Evolutionary conservation across 805 yeast species (phyloP).

Genomic region (Candida arabinofermentans): DNA sequence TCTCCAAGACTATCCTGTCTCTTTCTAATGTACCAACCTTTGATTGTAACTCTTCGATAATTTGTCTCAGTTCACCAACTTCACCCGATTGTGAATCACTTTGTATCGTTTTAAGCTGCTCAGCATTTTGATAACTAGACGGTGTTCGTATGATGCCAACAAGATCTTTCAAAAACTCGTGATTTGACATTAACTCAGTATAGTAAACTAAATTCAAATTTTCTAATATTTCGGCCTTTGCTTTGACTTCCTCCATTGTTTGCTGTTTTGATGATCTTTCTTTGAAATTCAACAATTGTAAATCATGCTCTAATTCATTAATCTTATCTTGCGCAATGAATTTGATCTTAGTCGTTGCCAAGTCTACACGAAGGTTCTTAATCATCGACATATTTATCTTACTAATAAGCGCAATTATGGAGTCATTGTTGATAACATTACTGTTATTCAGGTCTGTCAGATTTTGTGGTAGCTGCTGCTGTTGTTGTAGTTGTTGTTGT

Average conservation of each 20-base stretch:
- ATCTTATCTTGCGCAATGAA: constrained; percentile 26
- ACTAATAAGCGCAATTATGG: constrained; percentile 3
- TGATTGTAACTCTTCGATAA: constrained; percentile 25
- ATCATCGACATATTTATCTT: constrained; percentile 20
- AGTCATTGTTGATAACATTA: not conserved
- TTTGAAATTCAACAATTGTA: constrained; percentile 28
- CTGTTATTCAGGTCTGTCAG: not conserved
- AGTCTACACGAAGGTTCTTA: constrained; percentile 23
- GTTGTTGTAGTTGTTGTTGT: constrained; percentile 3
- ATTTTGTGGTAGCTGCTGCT: not conserved
- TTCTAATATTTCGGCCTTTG: constrained; percentile 27
- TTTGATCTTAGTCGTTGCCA: constrained; percentile 19
- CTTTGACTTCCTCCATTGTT: constrained; percentile 8
- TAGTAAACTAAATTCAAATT: constrained; percentile 27
- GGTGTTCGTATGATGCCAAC: constrained; percentile 5
- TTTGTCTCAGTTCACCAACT: constrained; percentile 12
- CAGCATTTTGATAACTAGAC: not conserved
- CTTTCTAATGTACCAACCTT: constrained; percentile 24
- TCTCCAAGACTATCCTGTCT: constrained; percentile 38
- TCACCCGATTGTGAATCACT: no score
- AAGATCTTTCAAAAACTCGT: constrained; percentile 24
- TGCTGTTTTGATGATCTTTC: constrained; percentile 19
- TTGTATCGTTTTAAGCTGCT: not conserved
- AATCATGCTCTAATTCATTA: constrained; percentile 26
- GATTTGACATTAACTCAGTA: constrained; percentile 28